Conservation (phyloP, 2,329 filamentous ascomycete genomes). For the Lachnellula cervina region DNA sequence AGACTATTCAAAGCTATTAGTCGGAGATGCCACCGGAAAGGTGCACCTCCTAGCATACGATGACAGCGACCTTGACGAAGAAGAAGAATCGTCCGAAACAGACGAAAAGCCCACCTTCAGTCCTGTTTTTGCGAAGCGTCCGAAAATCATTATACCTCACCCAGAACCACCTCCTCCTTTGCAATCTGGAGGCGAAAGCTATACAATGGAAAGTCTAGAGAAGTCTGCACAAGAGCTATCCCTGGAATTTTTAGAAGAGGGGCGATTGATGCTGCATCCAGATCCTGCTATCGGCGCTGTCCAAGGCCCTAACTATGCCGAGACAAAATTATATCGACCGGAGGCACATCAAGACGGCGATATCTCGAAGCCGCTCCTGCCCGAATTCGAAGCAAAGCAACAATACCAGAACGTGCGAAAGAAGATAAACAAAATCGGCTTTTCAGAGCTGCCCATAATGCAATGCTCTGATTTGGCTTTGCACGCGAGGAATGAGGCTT, state of each 20-base stretch:
- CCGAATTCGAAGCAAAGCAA: slow-evolving; percentile 41
- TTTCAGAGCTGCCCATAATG: slow-evolving; percentile 1
- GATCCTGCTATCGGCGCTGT: slow-evolving; percentile 50
- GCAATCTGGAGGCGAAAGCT: background rate
- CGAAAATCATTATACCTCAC: slow-evolving; percentile 47
- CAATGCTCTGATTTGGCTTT: background rate
- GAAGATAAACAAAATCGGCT: slow-evolving; percentile 5
- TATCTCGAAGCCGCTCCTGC: slow-evolving; percentile 40
- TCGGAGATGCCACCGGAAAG: slow-evolving; percentile 58
- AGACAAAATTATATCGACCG: slow-evolving; percentile 40
- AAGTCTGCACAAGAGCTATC: slow-evolving; percentile 28
- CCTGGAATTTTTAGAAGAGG: slow-evolving; percentile 34
- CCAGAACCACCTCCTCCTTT: slow-evolving; percentile 42
- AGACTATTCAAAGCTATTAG: slow-evolving; percentile 48
- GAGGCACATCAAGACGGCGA: slow-evolving; percentile 47
- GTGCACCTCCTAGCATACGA: slow-evolving; percentile 51
- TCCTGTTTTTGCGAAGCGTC: slow-evolving; percentile 33
- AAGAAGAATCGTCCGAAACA: background rate
- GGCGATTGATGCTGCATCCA: slow-evolving; percentile 39
- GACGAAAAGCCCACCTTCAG: background rate
- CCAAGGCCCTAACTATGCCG: slow-evolving; percentile 50
- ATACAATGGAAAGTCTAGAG: slow-evolving; percentile 4
- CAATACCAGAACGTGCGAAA: slow-evolving; percentile 35
- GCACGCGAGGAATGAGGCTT: slow-evolving; percentile 3
- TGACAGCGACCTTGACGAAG: slow-evolving; percentile 32